Base-by-base conservation (phyloP, 345 rosid species). In the Mercurialis annua region DNA sequence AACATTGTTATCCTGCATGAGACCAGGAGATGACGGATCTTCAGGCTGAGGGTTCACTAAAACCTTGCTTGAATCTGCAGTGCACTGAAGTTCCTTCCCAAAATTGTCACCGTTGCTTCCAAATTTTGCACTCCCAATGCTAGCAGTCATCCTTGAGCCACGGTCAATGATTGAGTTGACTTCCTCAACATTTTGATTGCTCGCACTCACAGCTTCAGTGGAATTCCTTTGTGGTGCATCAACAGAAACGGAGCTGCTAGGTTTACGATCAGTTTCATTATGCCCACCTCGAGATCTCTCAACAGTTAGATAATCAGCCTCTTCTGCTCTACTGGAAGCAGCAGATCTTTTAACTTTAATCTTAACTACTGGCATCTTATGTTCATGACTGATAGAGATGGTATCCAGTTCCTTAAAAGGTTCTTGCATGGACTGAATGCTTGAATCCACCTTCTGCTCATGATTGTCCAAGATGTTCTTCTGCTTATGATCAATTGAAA, bases 81-180 rank as follows among this genome's bases (percentile, higher is more conserved):
- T 94, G 84, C 99, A 94, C 79, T 90, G 99, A 60, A 94, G 89
- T 62, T 89, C 97, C 84, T 80, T 94, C 60, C 87, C 95, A 21
- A 80, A 70, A 61, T 80, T 83, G 69, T 89, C 88, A 11, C 87
- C 87, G 59, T 90, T 92, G 17, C 85, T 74, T 17, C 80, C 85
- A 27, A 84, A 66, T 78, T 88, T 90, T 21, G 85, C 97, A 49
- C 99, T 94, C 43, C 97, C 96, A n/a, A 94, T 86, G 81, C 99
- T 89, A 29, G 91, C 95, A 67, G 96, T 91, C 85, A 91, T 76
- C 21, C 92, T 83, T 23, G 99, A 91, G 8, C 95, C 97, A 30
- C 71, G 90, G 73, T 89, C 90, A 64, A 87, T 87, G 76, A 88
- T 84, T 5, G 97, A 94, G 72, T 89, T 91, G 43, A 94, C 96